phyloP scores from a whole-genome alignment of 1,284 basidiomycete species.

The Ceratobasidium sp. region DNA sequence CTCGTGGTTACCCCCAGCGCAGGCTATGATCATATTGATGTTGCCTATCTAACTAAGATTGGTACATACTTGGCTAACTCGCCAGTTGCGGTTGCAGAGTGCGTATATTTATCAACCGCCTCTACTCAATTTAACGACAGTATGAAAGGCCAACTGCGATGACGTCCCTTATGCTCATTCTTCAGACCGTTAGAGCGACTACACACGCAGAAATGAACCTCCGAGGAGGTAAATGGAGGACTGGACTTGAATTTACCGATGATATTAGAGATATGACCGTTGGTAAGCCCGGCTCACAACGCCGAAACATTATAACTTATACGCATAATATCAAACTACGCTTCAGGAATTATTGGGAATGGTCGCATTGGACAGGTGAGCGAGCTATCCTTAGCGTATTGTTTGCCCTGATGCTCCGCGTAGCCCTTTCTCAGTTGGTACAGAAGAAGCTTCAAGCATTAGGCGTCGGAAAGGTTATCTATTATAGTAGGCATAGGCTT shows the following conservation, averaged over 20 bases:
- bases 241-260: constrained; percentile 42
- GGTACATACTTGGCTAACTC: constrained; percentile 46
- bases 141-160: constrained; percentile 44
- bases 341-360: constrained; percentile 47
- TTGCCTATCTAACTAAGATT: constrained; percentile 45
- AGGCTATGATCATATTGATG: constrained; percentile 48
- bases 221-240: constrained; percentile 46
- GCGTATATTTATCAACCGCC: constrained; percentile 10
- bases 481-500: constrained; percentile 45
- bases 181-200: constrained; percentile 46
- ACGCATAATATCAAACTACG: constrained; percentile 36
- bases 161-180: constrained; percentile 44
- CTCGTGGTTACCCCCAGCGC: constrained; percentile 46
- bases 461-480: constrained; percentile 46
- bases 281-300: background rate
- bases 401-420: background rate
- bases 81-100: constrained; percentile 47
- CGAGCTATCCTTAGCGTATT: no score
- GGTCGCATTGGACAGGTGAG: constrained; percentile 48
- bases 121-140: no score
- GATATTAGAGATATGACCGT: constrained; percentile 30
- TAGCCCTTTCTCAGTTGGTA: constrained; percentile 38
- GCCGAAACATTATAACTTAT: background rate
- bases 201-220: constrained; percentile 45
- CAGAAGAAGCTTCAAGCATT: constrained; percentile 46